Percentiles rank a stretch among this genome's conserved stretches.
Conservation (phyloP, 768 basidiomycete genomes). For the Agaricus blazei region DNA sequence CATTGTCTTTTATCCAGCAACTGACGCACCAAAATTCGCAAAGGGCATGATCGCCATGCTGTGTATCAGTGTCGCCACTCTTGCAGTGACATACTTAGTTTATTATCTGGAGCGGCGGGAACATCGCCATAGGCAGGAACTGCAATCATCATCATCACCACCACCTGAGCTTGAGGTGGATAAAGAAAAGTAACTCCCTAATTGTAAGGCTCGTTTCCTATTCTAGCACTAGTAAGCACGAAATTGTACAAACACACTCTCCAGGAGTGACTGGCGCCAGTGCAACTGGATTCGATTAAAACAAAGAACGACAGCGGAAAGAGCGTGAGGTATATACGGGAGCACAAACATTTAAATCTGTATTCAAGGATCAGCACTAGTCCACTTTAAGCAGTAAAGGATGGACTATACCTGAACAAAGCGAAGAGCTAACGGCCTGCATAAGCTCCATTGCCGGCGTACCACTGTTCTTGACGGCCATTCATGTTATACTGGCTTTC, state of each 20-base stretch:
- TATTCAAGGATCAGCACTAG: background rate
- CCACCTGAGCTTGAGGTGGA: background rate
- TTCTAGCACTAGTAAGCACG: background rate
- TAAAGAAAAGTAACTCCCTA: background rate
- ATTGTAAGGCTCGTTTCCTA: background rate
- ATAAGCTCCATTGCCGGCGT: background rate
- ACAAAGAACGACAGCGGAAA: background rate
- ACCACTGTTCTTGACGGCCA: background rate
- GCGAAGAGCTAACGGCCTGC: background rate
- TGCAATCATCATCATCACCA: background rate
- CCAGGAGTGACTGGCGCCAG: slow-evolving; percentile 6
- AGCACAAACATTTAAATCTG: slow-evolving; percentile 5
- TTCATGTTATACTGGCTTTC: slow-evolving; percentile 1
- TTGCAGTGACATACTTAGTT: slow-evolving; percentile 49
- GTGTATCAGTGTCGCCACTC: slow-evolving; percentile 49
- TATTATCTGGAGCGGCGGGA: slow-evolving; percentile 47
- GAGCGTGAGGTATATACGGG: slow-evolving; percentile 5
- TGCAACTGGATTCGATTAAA: slow-evolving; percentile 5
- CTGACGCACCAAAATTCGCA: slow-evolving; percentile 60
- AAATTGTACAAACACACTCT: slow-evolving; percentile 5
- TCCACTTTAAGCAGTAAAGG: background rate
- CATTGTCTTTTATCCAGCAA: slow-evolving; percentile 68
- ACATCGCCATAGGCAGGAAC: slow-evolving; percentile 9
- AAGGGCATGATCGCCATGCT: slow-evolving; percentile 72
- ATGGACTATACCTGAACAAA: background rate